Evolutionary conservation across 148 eudicot species (phyloP), one percentile per base, ranked within the genome.

Genomic region (Arctostaphylos glauca): DNA sequence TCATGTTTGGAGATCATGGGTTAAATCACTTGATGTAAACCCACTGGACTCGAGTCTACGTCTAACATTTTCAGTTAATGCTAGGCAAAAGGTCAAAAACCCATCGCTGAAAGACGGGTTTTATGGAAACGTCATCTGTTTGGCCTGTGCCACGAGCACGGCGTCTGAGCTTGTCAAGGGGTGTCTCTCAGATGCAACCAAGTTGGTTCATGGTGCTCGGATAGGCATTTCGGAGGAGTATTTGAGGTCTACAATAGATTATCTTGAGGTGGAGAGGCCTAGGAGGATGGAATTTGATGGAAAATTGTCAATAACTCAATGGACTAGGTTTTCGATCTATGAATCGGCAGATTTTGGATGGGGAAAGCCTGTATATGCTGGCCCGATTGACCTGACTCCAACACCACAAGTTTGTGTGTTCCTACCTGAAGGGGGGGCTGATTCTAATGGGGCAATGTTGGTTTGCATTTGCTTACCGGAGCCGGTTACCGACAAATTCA

Each of bases 1-100:
- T 72, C 99, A 96, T 81, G 90, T 96, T 47, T 96, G 99, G 99
- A 89, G 91, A 81, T 96, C 97, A 41, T 96, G 97, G 98, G 97
- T 96, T 13, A 92, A 90, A 76, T 93, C 99, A 16, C 89, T 94
- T 0, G 87, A 96, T 52, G 93, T 96, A 0, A 88, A 89, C 77
- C 99, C 99, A 2, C 79, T 78, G 5, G 94, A 93, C 67, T 92
- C 76, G 70, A 89, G 86, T 78, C 89, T 96, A 10, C 89, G 98
- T 41, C 88, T 96, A 16, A 94, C 99, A 4, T 96, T 96, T 79
- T 86, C 98, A 0, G 99, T 96, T 66, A 96, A 96, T 67, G 89
- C 90, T 15, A 89, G 99, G 4, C 85, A 86, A 15, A 94, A 92
- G 86, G 88, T 96, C n/a, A 87, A 84, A 81, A 83, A 86, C 62